Conservation (phyloP, 2,329 filamentous ascomycete genomes). For the Drechslerella stenobrocha region DNA sequence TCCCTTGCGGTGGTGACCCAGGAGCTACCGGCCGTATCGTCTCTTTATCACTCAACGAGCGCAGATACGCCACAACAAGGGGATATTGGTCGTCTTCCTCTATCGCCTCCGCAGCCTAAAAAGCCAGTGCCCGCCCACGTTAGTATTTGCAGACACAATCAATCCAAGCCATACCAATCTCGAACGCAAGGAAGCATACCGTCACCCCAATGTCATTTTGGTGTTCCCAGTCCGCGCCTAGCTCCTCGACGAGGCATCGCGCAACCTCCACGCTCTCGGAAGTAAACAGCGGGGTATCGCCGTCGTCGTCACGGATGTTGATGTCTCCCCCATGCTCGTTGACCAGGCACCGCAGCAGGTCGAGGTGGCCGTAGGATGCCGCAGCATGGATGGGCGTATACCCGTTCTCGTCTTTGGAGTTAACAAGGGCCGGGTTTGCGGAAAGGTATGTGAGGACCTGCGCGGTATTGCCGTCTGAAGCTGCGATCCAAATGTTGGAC, state of each 20-base stretch:
- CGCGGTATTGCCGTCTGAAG: constrained; percentile 76
- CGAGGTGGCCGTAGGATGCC: constrained; percentile 84
- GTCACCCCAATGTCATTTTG: constrained; percentile 75
- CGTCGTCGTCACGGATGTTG: constrained; percentile 84
- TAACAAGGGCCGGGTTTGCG: constrained; percentile 73
- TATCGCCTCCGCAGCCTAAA: constrained; percentile 67
- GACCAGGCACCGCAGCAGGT: constrained; percentile 75
- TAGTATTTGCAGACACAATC: too few relatives aligned
- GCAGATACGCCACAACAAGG: constrained; percentile 73
- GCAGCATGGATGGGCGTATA: constrained; percentile 94
- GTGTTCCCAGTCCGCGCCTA: constrained; percentile 69
- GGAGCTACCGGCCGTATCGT: constrained; percentile 54
- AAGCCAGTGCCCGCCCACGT: background rate
- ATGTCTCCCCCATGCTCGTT: constrained; percentile 75
- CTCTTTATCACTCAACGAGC: constrained; percentile 52
- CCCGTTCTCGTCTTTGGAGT: constrained; percentile 81
- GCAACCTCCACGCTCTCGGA: constrained; percentile 79
- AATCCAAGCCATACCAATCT: background rate
- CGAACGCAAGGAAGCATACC: constrained; percentile 59
- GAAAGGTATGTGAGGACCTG: constrained; percentile 74
- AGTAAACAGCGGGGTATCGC: constrained; percentile 93
- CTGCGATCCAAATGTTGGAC: constrained; percentile 55
- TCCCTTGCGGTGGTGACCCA: constrained; percentile 69
- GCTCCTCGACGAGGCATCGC: constrained; percentile 76
- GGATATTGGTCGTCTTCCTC: constrained; percentile 76